Conservation (phyloP, 306 rosid genomes). For the Corylus americana region DNA sequence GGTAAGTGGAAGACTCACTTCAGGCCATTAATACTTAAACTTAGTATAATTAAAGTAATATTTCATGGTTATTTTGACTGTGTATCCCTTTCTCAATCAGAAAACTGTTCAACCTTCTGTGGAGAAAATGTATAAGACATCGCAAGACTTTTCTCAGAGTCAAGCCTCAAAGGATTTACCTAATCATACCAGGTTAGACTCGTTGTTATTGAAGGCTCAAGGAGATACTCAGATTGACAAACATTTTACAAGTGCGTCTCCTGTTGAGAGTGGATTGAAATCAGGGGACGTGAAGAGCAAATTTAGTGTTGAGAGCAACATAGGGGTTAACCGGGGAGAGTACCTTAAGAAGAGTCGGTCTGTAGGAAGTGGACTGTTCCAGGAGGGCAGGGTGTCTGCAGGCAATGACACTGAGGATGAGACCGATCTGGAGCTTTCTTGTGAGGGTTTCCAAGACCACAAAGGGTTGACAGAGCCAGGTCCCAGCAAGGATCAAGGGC, state of each 20-base stretch:
- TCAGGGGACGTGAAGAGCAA: slow-evolving; percentile 46
- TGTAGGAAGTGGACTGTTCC: slow-evolving; percentile 55
- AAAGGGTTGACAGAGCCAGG: slow-evolving; percentile 27
- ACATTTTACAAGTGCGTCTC: slow-evolving; percentile 37
- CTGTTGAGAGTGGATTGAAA: slow-evolving; percentile 35
- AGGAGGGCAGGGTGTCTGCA: slow-evolving; percentile 34
- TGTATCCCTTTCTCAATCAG: slow-evolving; percentile 48
- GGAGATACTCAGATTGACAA: slow-evolving; percentile 29
- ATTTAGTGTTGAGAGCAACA: slow-evolving; percentile 28
- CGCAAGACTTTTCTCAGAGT: slow-evolving; percentile 42
- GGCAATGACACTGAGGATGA: slow-evolving; percentile 43
- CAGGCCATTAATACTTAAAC: background rate
- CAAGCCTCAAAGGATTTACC: slow-evolving; percentile 34
- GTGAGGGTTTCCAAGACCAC: slow-evolving; percentile 33
- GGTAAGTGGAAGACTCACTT: slow-evolving; percentile 50
- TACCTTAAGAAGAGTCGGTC: slow-evolving; percentile 64
- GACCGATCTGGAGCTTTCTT: slow-evolving; percentile 42
- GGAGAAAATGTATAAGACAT: slow-evolving; percentile 51
- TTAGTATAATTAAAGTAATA: slow-evolving; percentile 22
- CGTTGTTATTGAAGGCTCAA: slow-evolving; percentile 26
- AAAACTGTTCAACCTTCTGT: slow-evolving; percentile 51
- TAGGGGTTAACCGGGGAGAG: slow-evolving; percentile 25
- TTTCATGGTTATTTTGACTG: slow-evolving; percentile 27
- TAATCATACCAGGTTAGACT: slow-evolving; percentile 26
- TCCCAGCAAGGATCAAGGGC: slow-evolving; percentile 35